Evolutionary conservation across 306 rosid genomes (phyloP).

Genomic region (Prunus salicina): DNA sequence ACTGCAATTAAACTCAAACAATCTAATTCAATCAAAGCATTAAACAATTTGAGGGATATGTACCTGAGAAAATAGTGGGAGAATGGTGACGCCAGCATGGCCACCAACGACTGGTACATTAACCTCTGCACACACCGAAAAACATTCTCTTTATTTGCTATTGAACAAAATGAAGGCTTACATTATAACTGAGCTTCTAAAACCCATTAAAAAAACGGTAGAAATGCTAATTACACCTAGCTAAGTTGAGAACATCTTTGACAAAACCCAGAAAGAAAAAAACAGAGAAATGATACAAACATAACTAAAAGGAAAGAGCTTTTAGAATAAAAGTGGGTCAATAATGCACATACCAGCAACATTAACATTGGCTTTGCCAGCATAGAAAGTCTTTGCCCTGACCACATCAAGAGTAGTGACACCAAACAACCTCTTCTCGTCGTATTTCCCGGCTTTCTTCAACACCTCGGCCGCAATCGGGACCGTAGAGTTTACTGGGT

Average conservation of each 20-base stretch:
- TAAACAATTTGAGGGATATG: constrained; percentile 5
- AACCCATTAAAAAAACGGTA: background rate
- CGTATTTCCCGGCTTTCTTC: constrained; percentile 88
- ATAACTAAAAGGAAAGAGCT: background rate
- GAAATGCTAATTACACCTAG: background rate
- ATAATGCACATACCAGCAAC: constrained; percentile 60
- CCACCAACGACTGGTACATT: constrained; percentile 98
- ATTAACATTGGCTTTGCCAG: constrained; percentile 85
- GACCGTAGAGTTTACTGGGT: constrained; percentile 95
- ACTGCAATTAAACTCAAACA: background rate
- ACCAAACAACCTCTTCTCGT: constrained; percentile 86
- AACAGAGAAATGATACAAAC: background rate
- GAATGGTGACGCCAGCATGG: constrained; percentile 95
- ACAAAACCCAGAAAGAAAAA: background rate
- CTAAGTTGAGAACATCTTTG: background rate
- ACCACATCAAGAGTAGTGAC: constrained; percentile 99
- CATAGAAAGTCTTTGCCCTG: constrained; percentile 93
- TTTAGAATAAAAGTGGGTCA: background rate
- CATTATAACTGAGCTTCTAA: background rate
- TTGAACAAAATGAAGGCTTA: background rate
- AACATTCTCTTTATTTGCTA: background rate
- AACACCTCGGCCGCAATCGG: constrained; percentile 97
- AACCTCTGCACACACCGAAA: constrained; percentile 61
- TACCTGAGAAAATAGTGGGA: constrained; percentile 95
- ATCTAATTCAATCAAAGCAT: background rate